phyloP scores from a whole-genome alignment of 2,329 filamentous ascomycete species.

The Didymella lethalis region DNA sequence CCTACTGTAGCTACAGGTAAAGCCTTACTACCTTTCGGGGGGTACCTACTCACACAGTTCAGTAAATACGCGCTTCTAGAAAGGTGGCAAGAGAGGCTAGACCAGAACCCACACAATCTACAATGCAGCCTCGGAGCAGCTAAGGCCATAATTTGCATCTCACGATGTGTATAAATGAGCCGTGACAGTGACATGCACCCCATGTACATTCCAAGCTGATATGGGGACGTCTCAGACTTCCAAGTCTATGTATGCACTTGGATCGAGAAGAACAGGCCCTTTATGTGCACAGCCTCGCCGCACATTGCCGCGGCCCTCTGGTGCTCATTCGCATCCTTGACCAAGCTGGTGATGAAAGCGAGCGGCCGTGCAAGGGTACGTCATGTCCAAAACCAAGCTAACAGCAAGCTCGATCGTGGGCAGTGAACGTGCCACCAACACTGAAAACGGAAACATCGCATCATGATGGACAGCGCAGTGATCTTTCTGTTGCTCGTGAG shows the following conservation, averaged over 20 bases:
- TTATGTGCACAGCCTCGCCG: neutral
- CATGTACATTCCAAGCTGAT: neutral
- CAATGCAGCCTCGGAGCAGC: neutral
- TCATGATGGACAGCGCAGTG: conserved; percentile 15
- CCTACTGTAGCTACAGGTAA: conserved; percentile 2
- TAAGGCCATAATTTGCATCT: neutral
- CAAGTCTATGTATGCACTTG: neutral
- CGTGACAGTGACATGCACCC: neutral
- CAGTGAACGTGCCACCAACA: conserved; percentile 8
- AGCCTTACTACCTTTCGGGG: neutral
- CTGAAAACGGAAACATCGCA: conserved; percentile 7
- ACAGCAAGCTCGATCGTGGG: conserved; percentile 5
- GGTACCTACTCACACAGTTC: neutral
- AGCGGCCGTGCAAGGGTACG: conserved; percentile 9
- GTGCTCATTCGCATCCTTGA: neutral
- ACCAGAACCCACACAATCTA: neutral
- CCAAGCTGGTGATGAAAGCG: neutral
- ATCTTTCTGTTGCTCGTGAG: conserved; percentile 30
- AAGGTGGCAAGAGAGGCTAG: neutral
- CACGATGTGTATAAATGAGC: neutral
- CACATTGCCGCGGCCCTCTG: neutral
- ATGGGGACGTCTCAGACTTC: neutral
- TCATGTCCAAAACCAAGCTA: conserved; percentile 9
- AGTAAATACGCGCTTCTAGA: conserved; percentile 6
- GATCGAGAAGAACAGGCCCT: neutral